Percentiles rank a stretch among this genome's conserved stretches.
These are phyloP conservation scores for Pisolithus microcarpus DNA, from an alignment of 768 basidiomycete species.

Conservation along the genomic window DNA sequence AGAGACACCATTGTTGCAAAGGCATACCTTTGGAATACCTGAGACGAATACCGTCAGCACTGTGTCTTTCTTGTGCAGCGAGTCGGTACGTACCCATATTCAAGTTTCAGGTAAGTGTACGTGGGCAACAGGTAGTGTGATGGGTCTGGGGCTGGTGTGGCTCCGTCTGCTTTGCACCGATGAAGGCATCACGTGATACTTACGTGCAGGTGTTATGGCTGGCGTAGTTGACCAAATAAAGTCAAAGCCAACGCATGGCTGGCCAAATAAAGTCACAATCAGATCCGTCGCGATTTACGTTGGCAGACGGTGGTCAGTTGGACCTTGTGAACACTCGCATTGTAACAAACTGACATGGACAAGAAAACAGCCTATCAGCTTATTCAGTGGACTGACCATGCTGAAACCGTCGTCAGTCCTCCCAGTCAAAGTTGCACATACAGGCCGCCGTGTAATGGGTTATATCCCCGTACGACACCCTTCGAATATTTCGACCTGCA, in stretches of 20 bases:
- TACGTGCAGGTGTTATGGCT: background rate
- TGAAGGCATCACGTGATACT: background rate
- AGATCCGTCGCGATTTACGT: too few species aligned
- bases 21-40: conserved; percentile 63
- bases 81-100: conserved; percentile 17
- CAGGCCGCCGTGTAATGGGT: background rate
- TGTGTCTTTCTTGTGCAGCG: fast-evolving
- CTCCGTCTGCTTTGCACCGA: background rate
- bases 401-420: too few species aligned
- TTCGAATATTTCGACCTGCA: conserved; percentile 1
- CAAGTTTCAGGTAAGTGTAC: conserved; percentile 6
- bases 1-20: background rate
- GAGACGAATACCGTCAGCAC: conserved; percentile 5
- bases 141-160: background rate
- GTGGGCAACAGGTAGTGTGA: background rate
- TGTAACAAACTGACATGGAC: too few species aligned
- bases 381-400: too few species aligned
- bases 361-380: too few species aligned
- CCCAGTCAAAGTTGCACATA: too few species aligned
- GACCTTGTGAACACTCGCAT: too few species aligned
- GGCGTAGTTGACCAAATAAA: too few species aligned
- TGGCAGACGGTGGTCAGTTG: too few species aligned
- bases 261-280: too few species aligned
- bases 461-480: background rate
- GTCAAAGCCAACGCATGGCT: too few species aligned